Evolutionary conservation across 2,329 filamentous ascomycete genomes (phyloP).

Genomic region (Didymella arachidicola): DNA sequence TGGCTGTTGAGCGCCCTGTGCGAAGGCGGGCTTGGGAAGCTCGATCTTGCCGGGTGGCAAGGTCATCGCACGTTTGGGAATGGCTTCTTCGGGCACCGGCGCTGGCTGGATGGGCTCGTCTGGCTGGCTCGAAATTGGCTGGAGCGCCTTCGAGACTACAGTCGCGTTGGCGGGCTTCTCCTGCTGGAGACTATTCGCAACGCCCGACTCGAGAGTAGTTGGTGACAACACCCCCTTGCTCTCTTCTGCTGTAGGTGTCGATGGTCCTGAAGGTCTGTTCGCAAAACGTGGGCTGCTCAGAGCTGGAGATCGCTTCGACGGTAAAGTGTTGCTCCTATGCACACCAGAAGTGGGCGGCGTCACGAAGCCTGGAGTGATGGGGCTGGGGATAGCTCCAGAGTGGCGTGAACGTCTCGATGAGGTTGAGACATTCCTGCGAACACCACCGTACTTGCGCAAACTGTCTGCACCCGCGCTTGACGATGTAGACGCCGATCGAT

Average conservation of each 20-base stretch:
- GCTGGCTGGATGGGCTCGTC: not conserved
- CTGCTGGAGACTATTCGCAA: slow-evolving; percentile 18
- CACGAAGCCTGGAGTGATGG: slow-evolving; percentile 52
- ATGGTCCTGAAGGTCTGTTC: slow-evolving; percentile 60
- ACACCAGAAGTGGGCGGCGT: slow-evolving; percentile 61
- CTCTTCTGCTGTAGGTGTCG: slow-evolving; percentile 55
- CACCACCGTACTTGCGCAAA: slow-evolving; percentile 77
- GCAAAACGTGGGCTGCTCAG: slow-evolving; percentile 55
- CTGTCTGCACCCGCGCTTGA: slow-evolving; percentile 85
- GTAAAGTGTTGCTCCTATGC: slow-evolving; percentile 89
- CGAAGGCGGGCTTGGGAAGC: slow-evolving; percentile 31
- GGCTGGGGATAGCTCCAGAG: slow-evolving; percentile 75
- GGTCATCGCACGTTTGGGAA: slow-evolving; percentile 31
- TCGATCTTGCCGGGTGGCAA: slow-evolving; percentile 36
- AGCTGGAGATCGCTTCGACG: slow-evolving; percentile 85
- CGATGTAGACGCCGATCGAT: slow-evolving; percentile 73
- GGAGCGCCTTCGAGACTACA: slow-evolving; percentile 6
- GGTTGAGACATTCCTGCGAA: slow-evolving; percentile 88
- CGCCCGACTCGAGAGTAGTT: slow-evolving; percentile 26
- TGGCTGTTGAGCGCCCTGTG: slow-evolving; percentile 30
- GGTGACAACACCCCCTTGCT: slow-evolving; percentile 31
- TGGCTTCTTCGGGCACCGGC: slow-evolving; percentile 15
- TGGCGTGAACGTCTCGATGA: slow-evolving; percentile 86
- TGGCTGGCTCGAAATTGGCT: slow-evolving; percentile 15
- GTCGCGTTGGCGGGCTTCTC: slow-evolving; percentile 22